Percentiles rank a stretch among this genome's conserved stretches.
Evolutionary conservation across 1,139 yeast genomes (phyloP).

Genomic region (Yamadazyma blattariae): DNA sequence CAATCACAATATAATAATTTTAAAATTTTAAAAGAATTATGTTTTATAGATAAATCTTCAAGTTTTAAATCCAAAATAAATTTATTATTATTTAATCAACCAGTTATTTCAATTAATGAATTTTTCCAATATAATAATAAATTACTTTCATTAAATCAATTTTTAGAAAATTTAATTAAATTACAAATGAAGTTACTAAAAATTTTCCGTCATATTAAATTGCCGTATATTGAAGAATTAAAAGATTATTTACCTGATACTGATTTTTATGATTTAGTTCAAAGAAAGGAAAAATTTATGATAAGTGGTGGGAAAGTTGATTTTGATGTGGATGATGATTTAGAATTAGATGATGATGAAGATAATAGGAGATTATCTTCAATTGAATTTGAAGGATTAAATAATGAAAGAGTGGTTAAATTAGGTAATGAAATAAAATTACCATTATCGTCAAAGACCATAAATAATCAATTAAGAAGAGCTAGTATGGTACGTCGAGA

Average conservation of each 20-base stretch:
- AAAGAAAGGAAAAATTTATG: constrained; percentile 32
- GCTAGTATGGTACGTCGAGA: constrained; percentile 14
- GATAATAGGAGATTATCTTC: constrained; percentile 3
- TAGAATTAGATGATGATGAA: constrained; percentile 10
- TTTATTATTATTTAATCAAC: constrained; percentile 22
- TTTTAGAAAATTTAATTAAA: constrained; percentile 37
- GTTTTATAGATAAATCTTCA: constrained; percentile 13
- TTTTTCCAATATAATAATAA: constrained; percentile 27
- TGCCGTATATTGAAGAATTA: constrained; percentile 37
- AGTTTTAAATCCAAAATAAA: constrained; percentile 9
- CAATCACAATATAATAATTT: constrained; percentile 26
- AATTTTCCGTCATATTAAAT: constrained; percentile 20
- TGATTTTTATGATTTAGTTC: constrained; percentile 34
- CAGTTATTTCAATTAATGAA: constrained; percentile 26
- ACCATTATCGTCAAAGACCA: constrained; percentile 43
- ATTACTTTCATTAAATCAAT: constrained; percentile 33
- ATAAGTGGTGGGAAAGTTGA: constrained; percentile 18
- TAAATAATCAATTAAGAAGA: constrained; percentile 34
- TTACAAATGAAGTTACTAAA: constrained; percentile 29
- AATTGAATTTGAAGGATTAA: constrained; percentile 7
- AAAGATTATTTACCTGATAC: constrained; percentile 29
- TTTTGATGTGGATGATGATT: constrained; percentile 13
- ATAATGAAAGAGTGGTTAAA: constrained; percentile 30
- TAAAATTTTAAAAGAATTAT: constrained; percentile 23
- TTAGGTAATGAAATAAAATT: constrained; percentile 35